These are phyloP conservation scores for Xylaria palmicola DNA, from an alignment of 495 filamentous ascomycete genomes.

Conservation along the genomic window DNA sequence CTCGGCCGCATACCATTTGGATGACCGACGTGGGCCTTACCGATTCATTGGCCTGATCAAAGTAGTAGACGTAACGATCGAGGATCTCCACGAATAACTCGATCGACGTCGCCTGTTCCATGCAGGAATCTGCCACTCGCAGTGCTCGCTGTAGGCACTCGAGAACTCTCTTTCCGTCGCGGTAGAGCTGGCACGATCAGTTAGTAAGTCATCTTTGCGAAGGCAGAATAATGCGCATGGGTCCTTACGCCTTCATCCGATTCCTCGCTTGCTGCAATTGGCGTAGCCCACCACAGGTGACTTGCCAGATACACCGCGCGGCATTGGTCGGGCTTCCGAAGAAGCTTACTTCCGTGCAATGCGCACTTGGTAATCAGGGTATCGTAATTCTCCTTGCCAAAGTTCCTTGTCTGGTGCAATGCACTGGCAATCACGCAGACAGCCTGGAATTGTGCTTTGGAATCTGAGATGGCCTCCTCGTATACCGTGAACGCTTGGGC, in stretches of 20 bases:
- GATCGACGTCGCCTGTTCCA: conserved; percentile 97
- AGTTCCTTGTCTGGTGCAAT: conserved; percentile 79
- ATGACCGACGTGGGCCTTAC: conserved; percentile 47
- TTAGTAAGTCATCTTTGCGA: background rate
- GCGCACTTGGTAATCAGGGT: conserved; percentile 97
- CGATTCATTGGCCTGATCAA: conserved; percentile 97
- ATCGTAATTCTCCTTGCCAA: conserved; percentile 96
- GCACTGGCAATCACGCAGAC: conserved; percentile 92
- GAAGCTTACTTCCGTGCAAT: conserved; percentile 91
- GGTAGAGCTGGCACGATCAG: conserved; percentile 68
- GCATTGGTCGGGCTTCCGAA: conserved; percentile 98
- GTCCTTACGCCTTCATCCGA: conserved; percentile 75
- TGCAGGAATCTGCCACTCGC: conserved; percentile 95
- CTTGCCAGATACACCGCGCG: conserved; percentile 93
- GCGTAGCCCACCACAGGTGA: conserved; percentile 96
- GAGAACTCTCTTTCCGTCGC: conserved; percentile 93
- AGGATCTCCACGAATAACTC: conserved; percentile 98
- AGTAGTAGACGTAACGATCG: conserved; percentile 98
- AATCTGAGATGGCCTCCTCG: conserved; percentile 92
- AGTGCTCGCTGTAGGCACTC: conserved; percentile 95
- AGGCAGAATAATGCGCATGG: background rate
- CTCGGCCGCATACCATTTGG: background rate
- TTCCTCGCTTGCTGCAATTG: conserved; percentile 77
- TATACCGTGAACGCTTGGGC: conserved; percentile 98
- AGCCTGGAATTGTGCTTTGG: conserved; percentile 93